These are phyloP conservation scores for Setaria italica DNA, from an alignment of 202 grass and related monocot genomes.

Conservation along the genomic window DNA sequence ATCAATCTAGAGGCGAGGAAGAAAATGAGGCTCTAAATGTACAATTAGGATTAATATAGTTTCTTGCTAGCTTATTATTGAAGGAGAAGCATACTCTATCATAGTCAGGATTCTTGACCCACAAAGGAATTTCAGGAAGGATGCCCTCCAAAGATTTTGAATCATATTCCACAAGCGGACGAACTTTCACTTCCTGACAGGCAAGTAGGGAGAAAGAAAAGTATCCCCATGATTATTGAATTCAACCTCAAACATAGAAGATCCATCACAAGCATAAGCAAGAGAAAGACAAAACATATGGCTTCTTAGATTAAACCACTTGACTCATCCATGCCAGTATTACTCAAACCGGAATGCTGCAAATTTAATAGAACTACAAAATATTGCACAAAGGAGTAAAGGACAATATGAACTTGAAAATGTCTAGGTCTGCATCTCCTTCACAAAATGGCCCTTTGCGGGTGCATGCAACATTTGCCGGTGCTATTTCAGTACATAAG, in stretches of 20 bases:
- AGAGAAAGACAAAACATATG: background rate
- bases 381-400: background rate
- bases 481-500: conserved; percentile 17
- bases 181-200: conserved; percentile 75
- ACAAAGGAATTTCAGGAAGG: conserved; percentile 93
- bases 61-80: conserved; percentile 19
- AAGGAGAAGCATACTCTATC: conserved; percentile 71
- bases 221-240: conserved; percentile 11
- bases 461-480: background rate
- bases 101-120: conserved; percentile 97
- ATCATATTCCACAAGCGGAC: conserved; percentile 78
- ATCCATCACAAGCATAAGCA: background rate
- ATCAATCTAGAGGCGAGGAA: conserved; percentile 68
- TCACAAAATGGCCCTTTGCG: background rate
- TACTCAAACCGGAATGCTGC: conserved; percentile 1
- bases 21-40: conserved; percentile 30
- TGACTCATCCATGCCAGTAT: conserved; percentile 13
- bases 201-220: conserved; percentile 11
- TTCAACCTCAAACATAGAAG: background rate
- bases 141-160: conserved; percentile 75
- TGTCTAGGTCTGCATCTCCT: background rate
- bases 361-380: conserved; percentile 1
- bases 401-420: background rate
- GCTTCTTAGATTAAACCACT: background rate
- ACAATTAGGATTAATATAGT: background rate